phyloP scores from a whole-genome alignment of 2,329 filamentous ascomycete species.

The Fusarium luffae region DNA sequence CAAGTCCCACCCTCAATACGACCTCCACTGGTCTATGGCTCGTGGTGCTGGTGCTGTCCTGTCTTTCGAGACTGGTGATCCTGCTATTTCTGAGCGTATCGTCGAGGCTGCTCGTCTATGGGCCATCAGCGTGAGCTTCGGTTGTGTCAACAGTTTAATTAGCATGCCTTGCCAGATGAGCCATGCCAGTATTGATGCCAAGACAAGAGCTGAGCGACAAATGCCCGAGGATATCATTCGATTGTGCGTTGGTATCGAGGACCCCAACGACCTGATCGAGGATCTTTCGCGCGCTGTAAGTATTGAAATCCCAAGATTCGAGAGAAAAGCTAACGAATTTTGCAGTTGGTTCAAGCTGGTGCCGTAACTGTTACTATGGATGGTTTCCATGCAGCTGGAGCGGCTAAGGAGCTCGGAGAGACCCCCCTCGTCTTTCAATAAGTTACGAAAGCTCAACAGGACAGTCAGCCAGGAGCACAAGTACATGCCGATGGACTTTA shows the following conservation, averaged over 20 bases:
- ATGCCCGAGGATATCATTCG: slow-evolving; percentile 98
- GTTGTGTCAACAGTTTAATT: slow-evolving; percentile 97
- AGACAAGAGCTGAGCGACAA: slow-evolving; percentile 86
- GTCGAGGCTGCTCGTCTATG: slow-evolving; percentile 92
- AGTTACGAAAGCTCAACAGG: not conserved
- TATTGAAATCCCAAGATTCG: slow-evolving; percentile 42
- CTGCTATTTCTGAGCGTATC: slow-evolving; percentile 85
- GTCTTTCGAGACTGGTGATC: slow-evolving; percentile 94
- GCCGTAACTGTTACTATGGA: slow-evolving; percentile 88
- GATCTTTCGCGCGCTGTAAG: slow-evolving; percentile 90
- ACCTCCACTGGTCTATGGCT: slow-evolving; percentile 94
- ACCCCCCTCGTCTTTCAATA: slow-evolving; percentile 44
- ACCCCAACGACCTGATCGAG: slow-evolving; percentile 89
- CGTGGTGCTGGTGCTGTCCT: slow-evolving; percentile 93
- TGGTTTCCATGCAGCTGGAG: slow-evolving; percentile 75
- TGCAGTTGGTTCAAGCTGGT: slow-evolving; percentile 88
- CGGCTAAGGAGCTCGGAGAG: slow-evolving; percentile 49
- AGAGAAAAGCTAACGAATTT: slow-evolving; percentile 39
- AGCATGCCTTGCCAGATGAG: slow-evolving; percentile 99
- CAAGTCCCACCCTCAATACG: slow-evolving; percentile 95
- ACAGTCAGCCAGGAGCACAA: not conserved
- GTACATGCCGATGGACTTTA: not conserved
- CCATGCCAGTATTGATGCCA: slow-evolving; percentile 96
- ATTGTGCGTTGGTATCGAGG: slow-evolving; percentile 95
- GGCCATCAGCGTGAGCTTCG: slow-evolving; percentile 97